Conservation (phyloP, 345 rosid species). For the Linum lewisii region DNA sequence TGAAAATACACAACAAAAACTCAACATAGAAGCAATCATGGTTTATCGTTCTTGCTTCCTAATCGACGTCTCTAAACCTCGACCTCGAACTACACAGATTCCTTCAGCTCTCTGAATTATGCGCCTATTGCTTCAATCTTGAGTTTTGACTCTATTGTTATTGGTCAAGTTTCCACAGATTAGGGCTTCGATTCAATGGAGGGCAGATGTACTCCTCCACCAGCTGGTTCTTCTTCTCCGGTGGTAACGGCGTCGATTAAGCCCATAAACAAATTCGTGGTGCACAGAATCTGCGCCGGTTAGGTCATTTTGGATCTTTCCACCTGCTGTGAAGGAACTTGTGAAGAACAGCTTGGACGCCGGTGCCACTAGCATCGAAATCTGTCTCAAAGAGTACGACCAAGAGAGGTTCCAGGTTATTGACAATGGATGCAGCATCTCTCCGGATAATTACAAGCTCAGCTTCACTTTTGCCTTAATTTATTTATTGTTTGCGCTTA, state of each 20-base stretch:
- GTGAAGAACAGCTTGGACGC: slow-evolving; percentile 97
- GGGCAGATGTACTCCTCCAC: slow-evolving; percentile 4
- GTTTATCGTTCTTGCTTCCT: too few species aligned
- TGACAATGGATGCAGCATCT: slow-evolving; percentile 89
- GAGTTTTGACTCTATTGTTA: too few species aligned
- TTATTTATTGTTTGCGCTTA: not conserved
- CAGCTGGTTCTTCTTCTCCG: slow-evolving; percentile 8
- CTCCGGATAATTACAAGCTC: slow-evolving; percentile 78
- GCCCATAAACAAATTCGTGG: slow-evolving; percentile 65
- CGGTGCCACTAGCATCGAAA: slow-evolving; percentile 77
- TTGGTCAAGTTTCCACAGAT: too few species aligned
- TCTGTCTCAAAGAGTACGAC: slow-evolving; percentile 70
- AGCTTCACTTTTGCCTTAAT: not conserved
- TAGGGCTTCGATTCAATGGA: not conserved
- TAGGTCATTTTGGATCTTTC: slow-evolving; percentile 90
- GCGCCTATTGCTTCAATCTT: too few species aligned
- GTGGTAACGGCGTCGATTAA: slow-evolving; percentile 28
- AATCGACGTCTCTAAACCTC: too few species aligned
- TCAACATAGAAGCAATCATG: too few species aligned
- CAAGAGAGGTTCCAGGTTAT: slow-evolving; percentile 80
- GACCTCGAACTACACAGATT: too few species aligned
- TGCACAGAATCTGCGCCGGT: slow-evolving; percentile 81
- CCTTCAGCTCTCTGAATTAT: too few species aligned
- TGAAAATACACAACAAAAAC: too few species aligned
- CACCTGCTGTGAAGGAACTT: slow-evolving; percentile 92